These are phyloP conservation scores for Fusarium foetens DNA, from an alignment of 2,329 filamentous ascomycete species.

Conservation along the genomic window DNA sequence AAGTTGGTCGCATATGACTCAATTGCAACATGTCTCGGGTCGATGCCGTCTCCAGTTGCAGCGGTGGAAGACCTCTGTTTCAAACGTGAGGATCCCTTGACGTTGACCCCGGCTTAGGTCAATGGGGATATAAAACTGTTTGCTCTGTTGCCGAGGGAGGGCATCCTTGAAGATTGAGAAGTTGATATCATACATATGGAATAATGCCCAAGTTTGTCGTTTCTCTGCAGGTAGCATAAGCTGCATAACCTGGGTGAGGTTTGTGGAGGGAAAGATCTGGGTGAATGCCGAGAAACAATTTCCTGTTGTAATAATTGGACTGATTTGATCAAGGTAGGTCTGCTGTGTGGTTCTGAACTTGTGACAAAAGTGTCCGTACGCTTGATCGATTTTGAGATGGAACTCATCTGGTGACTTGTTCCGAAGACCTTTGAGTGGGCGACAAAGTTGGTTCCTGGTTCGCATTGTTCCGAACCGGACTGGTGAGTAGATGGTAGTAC, in stretches of 20 bases:
- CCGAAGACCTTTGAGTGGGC: no score
- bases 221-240: fast-evolving
- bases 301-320: no score
- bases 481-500: no score
- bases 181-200: fast-evolving
- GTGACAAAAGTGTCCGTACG: fast-evolving
- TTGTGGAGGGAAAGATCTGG: fast-evolving
- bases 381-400: not conserved
- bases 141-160: fast-evolving
- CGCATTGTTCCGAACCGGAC: no score
- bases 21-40: fast-evolving
- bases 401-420: no score
- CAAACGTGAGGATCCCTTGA: fast-evolving
- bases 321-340: no score
- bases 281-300: not conserved
- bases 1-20: fast-evolving
- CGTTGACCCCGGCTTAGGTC: no score
- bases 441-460: no score
- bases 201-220: fast-evolving
- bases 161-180: fast-evolving
- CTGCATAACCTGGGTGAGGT: fast-evolving
- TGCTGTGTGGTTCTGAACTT: not conserved
- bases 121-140: fast-evolving
- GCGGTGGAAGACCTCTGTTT: fast-evolving
- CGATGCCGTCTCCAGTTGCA: fast-evolving